Percentiles rank a stretch among this genome's conserved stretches.
Conservation (phyloP, 805 yeast genomes). For the Zygoascus biomembranicola region DNA sequence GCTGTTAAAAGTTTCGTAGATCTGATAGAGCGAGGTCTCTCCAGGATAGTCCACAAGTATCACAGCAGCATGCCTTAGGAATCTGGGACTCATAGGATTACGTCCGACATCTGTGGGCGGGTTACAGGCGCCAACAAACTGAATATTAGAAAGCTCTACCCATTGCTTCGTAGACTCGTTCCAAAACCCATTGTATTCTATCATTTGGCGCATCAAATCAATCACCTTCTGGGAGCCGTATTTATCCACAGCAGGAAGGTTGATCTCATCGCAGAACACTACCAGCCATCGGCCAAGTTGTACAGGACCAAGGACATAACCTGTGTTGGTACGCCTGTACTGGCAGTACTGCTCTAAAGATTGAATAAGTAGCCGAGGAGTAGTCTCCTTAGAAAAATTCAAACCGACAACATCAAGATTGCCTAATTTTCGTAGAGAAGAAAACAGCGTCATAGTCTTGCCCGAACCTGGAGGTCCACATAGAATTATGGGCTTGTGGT, state of each 20-base stretch:
- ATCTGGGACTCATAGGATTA: slow-evolving; percentile 44
- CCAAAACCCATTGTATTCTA: slow-evolving; percentile 77
- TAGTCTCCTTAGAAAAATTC: slow-evolving; percentile 77
- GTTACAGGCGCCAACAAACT: slow-evolving; percentile 93
- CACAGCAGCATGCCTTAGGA: slow-evolving; percentile 57
- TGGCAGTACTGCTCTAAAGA: slow-evolving; percentile 68
- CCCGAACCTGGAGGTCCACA: slow-evolving; percentile 99
- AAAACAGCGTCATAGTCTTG: slow-evolving; percentile 81
- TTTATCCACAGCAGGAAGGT: slow-evolving; percentile 63
- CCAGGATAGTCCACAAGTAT: slow-evolving; percentile 79
- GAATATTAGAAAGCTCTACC: slow-evolving; percentile 57
- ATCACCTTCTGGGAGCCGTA: slow-evolving; percentile 70
- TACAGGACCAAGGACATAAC: slow-evolving; percentile 49
- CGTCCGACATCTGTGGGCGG: slow-evolving; percentile 81
- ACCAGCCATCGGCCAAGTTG: slow-evolving; percentile 63
- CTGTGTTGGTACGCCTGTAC: slow-evolving; percentile 45
- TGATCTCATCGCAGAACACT: slow-evolving; percentile 86
- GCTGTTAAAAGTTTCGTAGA: slow-evolving; percentile 50
- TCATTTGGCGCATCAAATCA: slow-evolving; percentile 62
- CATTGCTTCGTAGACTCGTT: slow-evolving; percentile 48
- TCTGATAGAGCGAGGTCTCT: slow-evolving; percentile 47
- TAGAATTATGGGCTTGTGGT: slow-evolving; percentile 54
- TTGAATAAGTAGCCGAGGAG: slow-evolving; percentile 50
- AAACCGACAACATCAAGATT: slow-evolving; percentile 54
- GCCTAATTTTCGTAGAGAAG: slow-evolving; percentile 52